A percentile compares a stretch with the other conserved stretches of the same genome.
phyloP scores from a whole-genome alignment of 2,329 filamentous ascomycete genomes.

The Cytospora piceae region DNA sequence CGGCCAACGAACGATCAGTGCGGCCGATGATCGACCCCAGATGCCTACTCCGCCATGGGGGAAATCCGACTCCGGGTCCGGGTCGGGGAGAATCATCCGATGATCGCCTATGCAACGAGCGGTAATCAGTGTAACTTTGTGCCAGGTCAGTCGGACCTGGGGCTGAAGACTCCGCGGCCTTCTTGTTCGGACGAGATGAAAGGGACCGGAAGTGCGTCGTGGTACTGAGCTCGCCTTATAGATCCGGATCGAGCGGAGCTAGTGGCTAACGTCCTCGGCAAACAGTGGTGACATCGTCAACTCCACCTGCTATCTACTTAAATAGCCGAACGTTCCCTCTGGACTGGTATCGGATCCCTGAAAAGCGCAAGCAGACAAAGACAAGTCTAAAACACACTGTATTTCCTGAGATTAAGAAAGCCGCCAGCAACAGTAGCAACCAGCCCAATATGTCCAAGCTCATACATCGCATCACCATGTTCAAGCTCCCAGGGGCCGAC shows the following conservation, averaged over 20 bases:
- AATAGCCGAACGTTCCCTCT: neutral
- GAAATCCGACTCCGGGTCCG: neutral
- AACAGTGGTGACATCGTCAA: neutral
- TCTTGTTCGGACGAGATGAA: neutral
- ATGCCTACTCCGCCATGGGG: neutral
- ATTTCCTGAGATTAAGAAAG: no score
- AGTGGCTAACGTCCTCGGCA: no score
- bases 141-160: neutral
- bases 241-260: neutral
- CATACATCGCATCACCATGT: constrained; percentile 56
- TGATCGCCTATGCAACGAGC: neutral
- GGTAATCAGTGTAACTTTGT: neutral
- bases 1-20: neutral
- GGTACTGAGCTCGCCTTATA: neutral
- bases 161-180: neutral
- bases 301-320: neutral
- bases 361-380: neutral
- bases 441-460: constrained; percentile 44
- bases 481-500: constrained; percentile 53
- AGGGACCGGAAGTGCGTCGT: neutral
- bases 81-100: neutral
- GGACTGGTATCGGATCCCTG: neutral
- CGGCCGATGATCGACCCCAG: neutral
- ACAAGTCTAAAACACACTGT: neutral
- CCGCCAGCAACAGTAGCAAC: neutral